A percentile compares a stretch with the other conserved stretches of the same genome.
phyloP scores from a whole-genome alignment of 2,329 filamentous ascomycete species.

The Alternaria longipes region DNA sequence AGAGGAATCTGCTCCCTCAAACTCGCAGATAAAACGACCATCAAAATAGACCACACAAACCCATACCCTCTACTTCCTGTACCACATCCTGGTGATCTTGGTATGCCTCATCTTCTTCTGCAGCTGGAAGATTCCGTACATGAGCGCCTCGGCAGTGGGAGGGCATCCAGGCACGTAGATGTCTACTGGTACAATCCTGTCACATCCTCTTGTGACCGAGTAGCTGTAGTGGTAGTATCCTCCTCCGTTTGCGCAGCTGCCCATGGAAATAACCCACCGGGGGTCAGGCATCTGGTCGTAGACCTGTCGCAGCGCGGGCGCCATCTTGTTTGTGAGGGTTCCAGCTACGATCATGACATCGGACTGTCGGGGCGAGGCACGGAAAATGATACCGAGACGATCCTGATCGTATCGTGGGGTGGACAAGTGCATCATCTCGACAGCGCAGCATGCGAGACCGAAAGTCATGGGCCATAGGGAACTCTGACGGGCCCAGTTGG shows the following conservation, averaged over 20 bases:
- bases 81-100: constrained; percentile 67
- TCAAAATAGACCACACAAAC: constrained; percentile 23
- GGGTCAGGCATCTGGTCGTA: constrained; percentile 97
- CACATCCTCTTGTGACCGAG: constrained; percentile 78
- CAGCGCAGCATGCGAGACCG: constrained; percentile 86
- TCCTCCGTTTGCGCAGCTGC: constrained; percentile 83
- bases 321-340: constrained; percentile 96
- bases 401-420: constrained; percentile 94
- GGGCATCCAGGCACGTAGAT: constrained; percentile 82
- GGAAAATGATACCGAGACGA: constrained; percentile 89
- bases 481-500: constrained; percentile 86
- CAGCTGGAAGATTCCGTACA: constrained; percentile 75
- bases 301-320: constrained; percentile 84
- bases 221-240: constrained; percentile 91
- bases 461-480: constrained; percentile 95
- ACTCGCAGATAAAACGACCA: constrained; percentile 33
- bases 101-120: constrained; percentile 78
- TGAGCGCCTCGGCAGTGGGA: constrained; percentile 63
- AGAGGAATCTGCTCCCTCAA: constrained; percentile 17
- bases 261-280: constrained; percentile 87
- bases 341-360: constrained; percentile 96
- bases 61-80: constrained; percentile 57
- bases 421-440: constrained; percentile 95
- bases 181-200: constrained; percentile 83
- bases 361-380: constrained; percentile 86